These are phyloP conservation scores for Globisporangium nodosum DNA, from an alignment of 352 stramenopile genomes.

Conservation along the genomic window DNA sequence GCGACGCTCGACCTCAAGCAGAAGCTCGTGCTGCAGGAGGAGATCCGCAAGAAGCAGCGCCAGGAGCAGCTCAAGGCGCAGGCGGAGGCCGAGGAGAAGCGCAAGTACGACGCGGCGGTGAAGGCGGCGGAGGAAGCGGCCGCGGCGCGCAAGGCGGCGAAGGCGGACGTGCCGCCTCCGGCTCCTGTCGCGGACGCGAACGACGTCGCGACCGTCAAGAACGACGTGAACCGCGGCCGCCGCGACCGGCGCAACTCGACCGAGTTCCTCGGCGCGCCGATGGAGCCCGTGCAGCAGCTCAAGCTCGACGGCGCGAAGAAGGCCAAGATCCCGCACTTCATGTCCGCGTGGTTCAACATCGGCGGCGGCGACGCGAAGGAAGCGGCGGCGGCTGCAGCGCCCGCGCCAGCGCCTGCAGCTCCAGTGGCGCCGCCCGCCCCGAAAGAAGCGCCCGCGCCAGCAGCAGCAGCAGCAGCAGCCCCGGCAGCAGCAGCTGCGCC, in stretches of 20 bases:
- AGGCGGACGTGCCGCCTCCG: background rate
- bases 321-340: slow-evolving; percentile 68
- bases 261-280: slow-evolving; percentile 39
- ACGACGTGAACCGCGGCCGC: slow-evolving; percentile 27
- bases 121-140: slow-evolving; percentile 21
- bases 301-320: slow-evolving; percentile 64
- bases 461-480: slow-evolving; percentile 8
- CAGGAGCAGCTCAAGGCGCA: slow-evolving; percentile 16
- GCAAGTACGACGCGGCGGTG: slow-evolving; percentile 14
- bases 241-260: slow-evolving; percentile 35
- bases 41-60: slow-evolving; percentile 37
- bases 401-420: slow-evolving; percentile 9
- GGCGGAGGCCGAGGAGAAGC: slow-evolving; percentile 11
- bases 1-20: slow-evolving; percentile 54
- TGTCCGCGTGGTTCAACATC: slow-evolving; percentile 66
- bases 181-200: slow-evolving; percentile 12
- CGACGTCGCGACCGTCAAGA: slow-evolving; percentile 43
- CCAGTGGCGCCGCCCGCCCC: background rate
- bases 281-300: slow-evolving; percentile 54
- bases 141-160: slow-evolving; percentile 10
- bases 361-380: slow-evolving; percentile 36
- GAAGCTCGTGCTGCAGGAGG: slow-evolving; percentile 43
- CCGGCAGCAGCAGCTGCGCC: too few relatives aligned
- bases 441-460: slow-evolving; percentile 9
- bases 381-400: slow-evolving; percentile 3